Base-by-base conservation (phyloP, 441 rosid genomes). In the Adansonia madagascariensis region DNA sequence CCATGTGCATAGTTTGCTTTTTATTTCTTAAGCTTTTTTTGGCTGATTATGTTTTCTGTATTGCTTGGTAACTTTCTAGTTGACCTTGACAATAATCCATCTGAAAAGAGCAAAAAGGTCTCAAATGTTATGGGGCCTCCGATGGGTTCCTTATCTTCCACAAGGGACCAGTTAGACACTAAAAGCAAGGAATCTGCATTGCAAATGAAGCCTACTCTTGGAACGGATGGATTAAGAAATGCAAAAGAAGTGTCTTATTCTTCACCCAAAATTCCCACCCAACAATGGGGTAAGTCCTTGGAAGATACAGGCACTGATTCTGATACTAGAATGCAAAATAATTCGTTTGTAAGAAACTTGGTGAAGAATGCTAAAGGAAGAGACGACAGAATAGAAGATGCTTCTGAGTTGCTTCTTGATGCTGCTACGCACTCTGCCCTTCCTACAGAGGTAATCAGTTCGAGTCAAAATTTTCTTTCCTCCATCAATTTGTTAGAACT, bases 361-460 rank as follows among this genome's bases (percentile, higher is more conserved):
- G 86, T 72, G 44, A 85, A 84, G 76, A 72, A 46, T 74, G 84
- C 69, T 50, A 81, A 84, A 82, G 84, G 83, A 80, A 87, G 84
- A 78, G 96, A 75, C 46, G 85, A 83, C 8, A 80, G 83, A 62
- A 63, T 71, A 78, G 85, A 83, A 78, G 86, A 81, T 75, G 80
- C 84, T 56, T 78, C 92, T 50, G 85, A 61, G 78, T 60, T 79
- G 47, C 81, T 79, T 81, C 84, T 63, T 80, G 91, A 89, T 82
- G 85, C 81, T 82, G 84, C 85, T 69, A 68, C 79, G 49, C 88
- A 84, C 49, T 78, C 85, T 20, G 80, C 82, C 80, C 83, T 92
- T 82, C 98, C 98, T 55, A 82, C 87, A 39, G 98, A 97, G 98
- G 99, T 93, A 86, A 82, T 73, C 57, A 44, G 41, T 55, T 53